phyloP scores from a whole-genome alignment of 768 basidiomycete genomes.

The Termitomyces sp. region DNA sequence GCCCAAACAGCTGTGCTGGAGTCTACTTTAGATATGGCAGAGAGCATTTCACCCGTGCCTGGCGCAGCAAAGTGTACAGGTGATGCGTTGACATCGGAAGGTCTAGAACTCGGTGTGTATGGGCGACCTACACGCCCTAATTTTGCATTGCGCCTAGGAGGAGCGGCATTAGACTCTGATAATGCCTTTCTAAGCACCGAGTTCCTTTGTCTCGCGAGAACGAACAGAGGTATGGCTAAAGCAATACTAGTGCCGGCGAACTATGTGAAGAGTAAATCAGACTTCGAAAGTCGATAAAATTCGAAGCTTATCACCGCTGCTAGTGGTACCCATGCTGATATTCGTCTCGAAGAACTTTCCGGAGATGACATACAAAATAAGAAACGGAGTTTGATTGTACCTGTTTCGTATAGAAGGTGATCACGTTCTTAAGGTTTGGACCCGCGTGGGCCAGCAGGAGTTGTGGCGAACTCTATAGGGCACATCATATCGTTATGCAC shows the following conservation, averaged over 20 bases:
- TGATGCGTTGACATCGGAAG: conserved; percentile 15
- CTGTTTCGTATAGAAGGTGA: conserved; percentile 4
- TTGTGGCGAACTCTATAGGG: background rate
- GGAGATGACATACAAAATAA: conserved; percentile 4
- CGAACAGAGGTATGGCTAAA: conserved; percentile 29
- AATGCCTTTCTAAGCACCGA: conserved; percentile 19
- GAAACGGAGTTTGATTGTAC: background rate
- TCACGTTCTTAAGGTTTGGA: background rate
- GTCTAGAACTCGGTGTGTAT: conserved; percentile 7
- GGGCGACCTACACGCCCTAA: conserved; percentile 8
- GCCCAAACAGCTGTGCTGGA: conserved; percentile 51
- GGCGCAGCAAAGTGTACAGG: conserved; percentile 21
- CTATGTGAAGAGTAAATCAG: conserved; percentile 1
- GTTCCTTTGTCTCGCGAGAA: conserved; percentile 28
- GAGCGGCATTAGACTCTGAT: conserved; percentile 18
- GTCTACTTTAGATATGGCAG: conserved; percentile 30
- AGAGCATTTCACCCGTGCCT: conserved; percentile 25
- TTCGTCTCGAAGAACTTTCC: conserved; percentile 1
- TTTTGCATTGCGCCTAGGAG: conserved; percentile 23
- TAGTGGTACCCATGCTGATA: conserved; percentile 16
- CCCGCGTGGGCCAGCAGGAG: background rate
- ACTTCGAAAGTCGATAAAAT: background rate
- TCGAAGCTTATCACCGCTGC: conserved; percentile 7
- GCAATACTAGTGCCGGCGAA: conserved; percentile 18
- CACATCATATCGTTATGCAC: too few relatives aligned